phyloP scores from a whole-genome alignment of 768 basidiomycete species.

The Lepiota subincarnata region DNA sequence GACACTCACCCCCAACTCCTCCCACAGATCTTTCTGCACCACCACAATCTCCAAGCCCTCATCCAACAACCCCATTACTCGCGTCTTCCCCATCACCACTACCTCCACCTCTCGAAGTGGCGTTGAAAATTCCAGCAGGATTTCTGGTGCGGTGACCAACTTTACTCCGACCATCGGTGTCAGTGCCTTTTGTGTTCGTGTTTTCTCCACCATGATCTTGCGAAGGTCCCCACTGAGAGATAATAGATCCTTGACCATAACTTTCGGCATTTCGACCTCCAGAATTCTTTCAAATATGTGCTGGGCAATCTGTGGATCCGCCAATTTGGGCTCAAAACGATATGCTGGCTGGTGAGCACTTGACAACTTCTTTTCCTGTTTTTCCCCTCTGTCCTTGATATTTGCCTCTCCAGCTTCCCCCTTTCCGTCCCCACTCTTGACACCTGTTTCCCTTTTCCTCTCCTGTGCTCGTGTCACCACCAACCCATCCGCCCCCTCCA shows the following conservation, averaged over 20 bases:
- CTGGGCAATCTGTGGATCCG: neutral
- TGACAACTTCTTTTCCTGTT: neutral
- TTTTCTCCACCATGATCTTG: slow-evolving; percentile 5
- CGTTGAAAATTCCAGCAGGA: slow-evolving; percentile 7
- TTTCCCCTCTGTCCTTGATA: neutral
- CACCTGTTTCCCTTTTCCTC: no score
- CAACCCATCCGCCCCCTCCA: slow-evolving; percentile 4
- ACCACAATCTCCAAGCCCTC: slow-evolving; percentile 23
- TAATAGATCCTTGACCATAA: slow-evolving; percentile 14
- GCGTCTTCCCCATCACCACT: neutral
- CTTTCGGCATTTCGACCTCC: neutral
- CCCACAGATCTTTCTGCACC: slow-evolving; percentile 15
- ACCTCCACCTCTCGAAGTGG: slow-evolving; percentile 13
- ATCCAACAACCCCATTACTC: slow-evolving; percentile 14
- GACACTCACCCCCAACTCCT: slow-evolving; percentile 10
- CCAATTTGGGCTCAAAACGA: slow-evolving; percentile 13
- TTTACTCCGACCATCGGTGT: neutral
- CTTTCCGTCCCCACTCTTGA: no score
- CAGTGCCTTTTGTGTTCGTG: slow-evolving; percentile 4
- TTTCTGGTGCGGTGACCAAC: neutral
- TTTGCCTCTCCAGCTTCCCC: no score
- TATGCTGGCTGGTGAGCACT: slow-evolving; percentile 7
- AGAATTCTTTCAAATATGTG: slow-evolving; percentile 9
- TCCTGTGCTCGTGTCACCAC: slow-evolving; percentile 5
- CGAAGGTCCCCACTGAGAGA: slow-evolving; percentile 15